phyloP scores from a whole-genome alignment of 768 basidiomycete species.

The Mycena galericulata region DNA sequence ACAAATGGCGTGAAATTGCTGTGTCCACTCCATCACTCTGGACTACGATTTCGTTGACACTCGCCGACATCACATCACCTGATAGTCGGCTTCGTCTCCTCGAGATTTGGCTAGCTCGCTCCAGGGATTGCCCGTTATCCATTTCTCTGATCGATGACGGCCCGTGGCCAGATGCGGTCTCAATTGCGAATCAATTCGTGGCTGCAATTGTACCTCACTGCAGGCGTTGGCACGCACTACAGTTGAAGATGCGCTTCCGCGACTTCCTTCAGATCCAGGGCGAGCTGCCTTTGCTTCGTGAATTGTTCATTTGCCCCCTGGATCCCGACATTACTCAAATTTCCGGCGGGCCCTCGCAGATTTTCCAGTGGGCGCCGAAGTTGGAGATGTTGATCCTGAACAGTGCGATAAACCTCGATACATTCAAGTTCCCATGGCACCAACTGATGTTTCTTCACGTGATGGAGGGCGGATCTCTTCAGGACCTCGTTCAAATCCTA shows the following conservation, averaged over 20 bases:
- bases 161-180: not conserved
- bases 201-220: not conserved
- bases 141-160: not conserved
- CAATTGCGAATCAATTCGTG: not conserved
- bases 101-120: not conserved
- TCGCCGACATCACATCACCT: not conserved
- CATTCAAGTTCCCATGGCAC: not conserved
- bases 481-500: not conserved
- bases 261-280: not conserved
- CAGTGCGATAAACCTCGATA: not conserved
- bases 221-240: not conserved
- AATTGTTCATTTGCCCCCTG: not conserved
- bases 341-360: not conserved
- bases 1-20: not conserved
- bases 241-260: not conserved
- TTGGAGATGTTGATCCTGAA: not conserved
- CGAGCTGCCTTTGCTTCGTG: not conserved
- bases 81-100: not conserved
- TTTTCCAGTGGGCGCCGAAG: not conserved
- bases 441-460: not conserved
- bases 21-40: not conserved
- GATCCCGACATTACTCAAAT: not conserved
- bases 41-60: not conserved
- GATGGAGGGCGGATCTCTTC: not conserved
- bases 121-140: not conserved